phyloP scores from a whole-genome alignment of 192 early-diverging fungal genomes.

The Coemansia sp. region DNA sequence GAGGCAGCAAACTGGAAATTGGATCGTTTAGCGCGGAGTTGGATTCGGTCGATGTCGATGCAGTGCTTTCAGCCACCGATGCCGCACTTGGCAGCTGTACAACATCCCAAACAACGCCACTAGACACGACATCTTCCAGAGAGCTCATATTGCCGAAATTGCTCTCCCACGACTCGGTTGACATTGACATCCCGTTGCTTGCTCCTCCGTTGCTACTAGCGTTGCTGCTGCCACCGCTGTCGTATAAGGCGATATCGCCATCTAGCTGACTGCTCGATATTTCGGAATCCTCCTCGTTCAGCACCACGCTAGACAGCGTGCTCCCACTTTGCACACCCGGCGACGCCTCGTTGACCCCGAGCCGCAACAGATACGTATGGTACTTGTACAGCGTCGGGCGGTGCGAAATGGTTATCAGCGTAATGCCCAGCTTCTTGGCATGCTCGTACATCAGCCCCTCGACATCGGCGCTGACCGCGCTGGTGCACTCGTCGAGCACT shows the following conservation, averaged over 20 bases:
- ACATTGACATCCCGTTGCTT: constrained; percentile 6
- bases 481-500: constrained; percentile 92
- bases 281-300: neutral
- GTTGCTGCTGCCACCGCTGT: constrained; percentile 6
- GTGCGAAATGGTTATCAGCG: constrained; percentile 92
- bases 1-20: neutral
- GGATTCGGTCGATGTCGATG: constrained; percentile 2
- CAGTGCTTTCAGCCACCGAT: neutral
- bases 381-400: constrained; percentile 94
- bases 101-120: constrained; percentile 53
- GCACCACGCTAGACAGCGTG: neutral
- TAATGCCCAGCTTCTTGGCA: constrained; percentile 80
- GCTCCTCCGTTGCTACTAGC: neutral
- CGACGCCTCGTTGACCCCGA: constrained; percentile 54
- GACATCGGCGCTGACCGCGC: constrained; percentile 87
- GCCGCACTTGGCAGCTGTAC: constrained; percentile 34
- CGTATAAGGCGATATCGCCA: neutral
- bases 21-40: neutral
- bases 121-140: constrained; percentile 18
- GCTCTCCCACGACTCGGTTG: constrained; percentile 49
- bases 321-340: neutral
- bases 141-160: constrained; percentile 29
- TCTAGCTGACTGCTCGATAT: constrained; percentile 1
- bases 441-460: constrained; percentile 90
- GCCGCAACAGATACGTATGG: constrained; percentile 89